Evolutionary conservation across 768 basidiomycete species (phyloP), one percentile per base, ranked within the genome.

Genomic region (Dendrothele bispora): DNA sequence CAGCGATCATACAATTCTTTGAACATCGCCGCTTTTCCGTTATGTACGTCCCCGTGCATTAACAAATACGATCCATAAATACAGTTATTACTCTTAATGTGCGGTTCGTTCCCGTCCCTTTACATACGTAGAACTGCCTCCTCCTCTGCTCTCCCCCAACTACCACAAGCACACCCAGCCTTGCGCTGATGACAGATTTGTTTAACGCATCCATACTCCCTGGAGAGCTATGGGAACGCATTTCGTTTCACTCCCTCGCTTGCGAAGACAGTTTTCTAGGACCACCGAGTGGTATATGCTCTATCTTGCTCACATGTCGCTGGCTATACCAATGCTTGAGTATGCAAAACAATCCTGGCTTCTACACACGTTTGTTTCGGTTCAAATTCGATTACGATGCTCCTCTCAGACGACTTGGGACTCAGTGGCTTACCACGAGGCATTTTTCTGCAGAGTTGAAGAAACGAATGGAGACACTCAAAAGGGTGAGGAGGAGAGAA

Each of bases 351-450:
- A 74, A 75, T 49, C 51, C 61, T 26, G 60, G 58, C 29, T 62
- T 78, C 18, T 77, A 73, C 48, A 74, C 74, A 14, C 59, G 62
- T 44, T 69, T 77, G 30, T 80, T 76, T 53, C 61, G 61, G 11
- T 55, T 57, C 56, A 77, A 76, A 50, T 80, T 80, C 40, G 76
- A 80, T 40, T 57, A 35, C 28, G 46, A 32, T 10, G 78, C 77
- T 12, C 58, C 69, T 34, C 54, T 52, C 26, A 71, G 75, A 41
- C 69, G 76, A 37, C 61, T 75, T 11, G 61, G 63, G 26, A 41
- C 58, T 35, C 55, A 64, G 39, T 75, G 74, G 68, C 55, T 63
- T 5, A 71, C 65, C 4, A 56, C 69, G 26, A 53, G 58, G 10
- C 69, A 64, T 50, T 51, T 78, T 7, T 68, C 75, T 8, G 52